These are phyloP conservation scores for Alternaria sp. DNA, from an alignment of 2,329 filamentous ascomycete species.

Conservation along the genomic window DNA sequence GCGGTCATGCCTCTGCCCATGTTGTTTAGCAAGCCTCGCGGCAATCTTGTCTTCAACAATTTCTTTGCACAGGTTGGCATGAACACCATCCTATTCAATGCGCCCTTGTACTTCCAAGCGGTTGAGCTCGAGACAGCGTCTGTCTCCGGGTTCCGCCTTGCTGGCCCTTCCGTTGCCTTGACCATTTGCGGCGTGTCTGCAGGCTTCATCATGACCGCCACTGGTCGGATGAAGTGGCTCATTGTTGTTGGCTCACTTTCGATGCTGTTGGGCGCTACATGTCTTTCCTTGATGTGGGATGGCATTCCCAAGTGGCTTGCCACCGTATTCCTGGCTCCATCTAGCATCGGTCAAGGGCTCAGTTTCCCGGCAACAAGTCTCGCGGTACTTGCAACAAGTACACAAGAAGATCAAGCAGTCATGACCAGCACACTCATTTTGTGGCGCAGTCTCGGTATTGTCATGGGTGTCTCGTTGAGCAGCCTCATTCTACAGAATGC, in stretches of 20 bases:
- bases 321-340: conserved; percentile 50
- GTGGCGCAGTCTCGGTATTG: conserved; percentile 73
- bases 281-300: conserved; percentile 46
- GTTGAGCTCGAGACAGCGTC: conserved; percentile 66
- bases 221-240: conserved; percentile 52
- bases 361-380: conserved; percentile 52
- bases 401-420: conserved; percentile 54
- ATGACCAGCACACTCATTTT: conserved; percentile 72
- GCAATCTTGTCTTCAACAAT: conserved; percentile 59
- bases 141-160: conserved; percentile 73
- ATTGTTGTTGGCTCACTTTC: conserved; percentile 48
- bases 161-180: conserved; percentile 64
- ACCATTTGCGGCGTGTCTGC: conserved; percentile 51
- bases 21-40: conserved; percentile 55
- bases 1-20: conserved; percentile 60
- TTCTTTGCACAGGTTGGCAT: conserved; percentile 59
- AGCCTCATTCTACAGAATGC: conserved; percentile 77
- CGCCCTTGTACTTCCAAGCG: conserved; percentile 70
- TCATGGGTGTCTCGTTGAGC: conserved; percentile 75
- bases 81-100: conserved; percentile 70
- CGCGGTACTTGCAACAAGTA: conserved; percentile 51
- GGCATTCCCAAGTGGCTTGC: conserved; percentile 50
- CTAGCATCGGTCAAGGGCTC: conserved; percentile 51
- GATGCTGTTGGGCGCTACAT: conserved; percentile 48
- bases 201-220: conserved; percentile 54